A percentile compares a stretch with the other conserved stretches of the same genome.
phyloP scores from a whole-genome alignment of 2,329 filamentous ascomycete genomes.

The Fusarium fujikuroi region DNA sequence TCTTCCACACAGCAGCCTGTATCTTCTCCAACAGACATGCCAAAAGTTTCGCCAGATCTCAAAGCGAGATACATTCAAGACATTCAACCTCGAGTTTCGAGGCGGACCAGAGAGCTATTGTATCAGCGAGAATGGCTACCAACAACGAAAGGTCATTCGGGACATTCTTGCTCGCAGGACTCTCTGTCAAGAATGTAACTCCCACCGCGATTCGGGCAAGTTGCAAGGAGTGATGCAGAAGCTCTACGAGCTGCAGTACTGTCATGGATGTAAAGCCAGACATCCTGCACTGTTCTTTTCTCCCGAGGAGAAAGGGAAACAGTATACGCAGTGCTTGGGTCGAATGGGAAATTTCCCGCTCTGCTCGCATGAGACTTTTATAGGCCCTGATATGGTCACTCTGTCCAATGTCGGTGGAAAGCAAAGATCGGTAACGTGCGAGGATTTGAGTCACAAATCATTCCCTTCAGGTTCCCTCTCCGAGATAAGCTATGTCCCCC shows the following conservation, averaged over 20 bases:
- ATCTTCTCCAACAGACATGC: conserved; percentile 6
- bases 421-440: background rate
- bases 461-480: background rate
- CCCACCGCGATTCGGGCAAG: background rate
- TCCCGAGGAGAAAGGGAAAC: background rate
- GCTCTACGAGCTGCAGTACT: conserved; percentile 5
- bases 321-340: conserved; percentile 1
- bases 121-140: background rate
- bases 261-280: background rate
- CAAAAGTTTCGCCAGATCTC: background rate
- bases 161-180: background rate
- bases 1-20: conserved; percentile 7
- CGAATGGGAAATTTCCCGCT: background rate
- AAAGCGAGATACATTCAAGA: background rate
- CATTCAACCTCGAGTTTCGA: conserved; percentile 6
- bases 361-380: background rate
- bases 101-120: background rate
- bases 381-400: background rate
- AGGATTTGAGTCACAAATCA: background rate
- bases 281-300: conserved; percentile 15
- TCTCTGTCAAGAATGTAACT: background rate
- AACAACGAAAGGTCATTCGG: background rate
- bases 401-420: background rate
- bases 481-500: background rate
- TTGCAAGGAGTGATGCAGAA: background rate